These are phyloP conservation scores for Saksenaea oblongispora DNA, from an alignment of 371 early-diverging fungal genomes.

Conservation along the genomic window DNA sequence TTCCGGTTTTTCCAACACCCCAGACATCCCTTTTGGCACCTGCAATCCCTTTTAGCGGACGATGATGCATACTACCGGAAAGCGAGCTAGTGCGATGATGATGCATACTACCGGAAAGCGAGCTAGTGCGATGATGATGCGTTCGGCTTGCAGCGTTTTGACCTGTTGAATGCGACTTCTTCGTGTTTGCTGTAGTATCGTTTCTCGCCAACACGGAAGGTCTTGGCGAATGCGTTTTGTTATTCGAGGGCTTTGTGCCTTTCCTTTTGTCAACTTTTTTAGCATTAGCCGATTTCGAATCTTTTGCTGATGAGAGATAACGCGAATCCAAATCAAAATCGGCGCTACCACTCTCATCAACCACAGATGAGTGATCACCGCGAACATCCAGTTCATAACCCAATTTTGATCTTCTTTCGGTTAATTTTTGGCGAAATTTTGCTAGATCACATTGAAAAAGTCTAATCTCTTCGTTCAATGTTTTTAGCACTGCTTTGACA, in stretches of 20 bases:
- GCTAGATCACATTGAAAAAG: conserved; percentile 64
- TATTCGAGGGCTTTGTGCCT: not conserved
- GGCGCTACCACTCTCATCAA: conserved; percentile 16
- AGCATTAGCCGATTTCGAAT: not conserved
- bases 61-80: not conserved
- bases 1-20: conserved; percentile 62
- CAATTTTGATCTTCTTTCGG: conserved; percentile 33
- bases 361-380: conserved; percentile 34
- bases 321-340: not conserved
- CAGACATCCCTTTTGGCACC: conserved; percentile 49
- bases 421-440: conserved; percentile 51
- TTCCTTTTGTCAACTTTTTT: conserved; percentile 1
- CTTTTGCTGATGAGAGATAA: not conserved
- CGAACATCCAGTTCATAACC: conserved; percentile 60
- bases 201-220: not conserved
- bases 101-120: not conserved
- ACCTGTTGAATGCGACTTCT: not conserved
- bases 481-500: conserved; percentile 46
- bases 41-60: conserved; percentile 10
- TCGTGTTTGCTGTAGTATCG: not conserved
- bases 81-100: conserved; percentile 7
- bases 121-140: conserved; percentile 8
- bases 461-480: conserved; percentile 51
- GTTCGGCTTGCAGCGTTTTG: not conserved
- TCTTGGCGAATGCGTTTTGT: not conserved